Conservation (phyloP, 495 filamentous ascomycete species). For the Clavariopsis aquatica region DNA sequence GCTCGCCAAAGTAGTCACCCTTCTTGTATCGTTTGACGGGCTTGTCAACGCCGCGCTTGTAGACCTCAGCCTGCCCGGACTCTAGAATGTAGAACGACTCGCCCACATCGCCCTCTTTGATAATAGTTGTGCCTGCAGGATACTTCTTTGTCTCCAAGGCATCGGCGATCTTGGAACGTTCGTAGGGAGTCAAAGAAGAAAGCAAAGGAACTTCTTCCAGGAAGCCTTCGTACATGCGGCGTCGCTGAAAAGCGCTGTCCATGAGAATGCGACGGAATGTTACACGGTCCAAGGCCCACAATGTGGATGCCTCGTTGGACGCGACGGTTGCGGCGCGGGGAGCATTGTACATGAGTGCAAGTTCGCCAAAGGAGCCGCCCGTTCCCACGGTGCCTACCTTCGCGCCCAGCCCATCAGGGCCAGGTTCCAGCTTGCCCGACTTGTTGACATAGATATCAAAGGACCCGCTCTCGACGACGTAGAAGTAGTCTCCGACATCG, state of each 20-base stretch:
- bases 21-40: slow-evolving; percentile 79
- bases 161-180: slow-evolving; percentile 95
- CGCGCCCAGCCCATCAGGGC: slow-evolving; percentile 78
- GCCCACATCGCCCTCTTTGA: slow-evolving; percentile 87
- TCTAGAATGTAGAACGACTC: slow-evolving; percentile 93
- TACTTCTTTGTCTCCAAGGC: slow-evolving; percentile 89
- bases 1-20: slow-evolving; percentile 95
- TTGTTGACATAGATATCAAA: slow-evolving; percentile 92
- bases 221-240: slow-evolving; percentile 96
- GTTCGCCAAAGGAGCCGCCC: slow-evolving; percentile 94
- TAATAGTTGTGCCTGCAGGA: slow-evolving; percentile 76
- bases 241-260: slow-evolving; percentile 94
- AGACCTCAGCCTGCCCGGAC: slow-evolving; percentile 82
- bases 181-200: slow-evolving; percentile 78
- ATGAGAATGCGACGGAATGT: slow-evolving; percentile 98
- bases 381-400: slow-evolving; percentile 81
- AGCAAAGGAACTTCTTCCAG: slow-evolving; percentile 95
- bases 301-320: slow-evolving; percentile 74
- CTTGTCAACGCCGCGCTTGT: slow-evolving; percentile 62
- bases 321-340: slow-evolving; percentile 95
- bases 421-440: slow-evolving; percentile 68
- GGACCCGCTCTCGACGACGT: slow-evolving; percentile 86
- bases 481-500: slow-evolving; percentile 96
- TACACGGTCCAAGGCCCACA: slow-evolving; percentile 93
- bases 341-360: slow-evolving; percentile 98